These are phyloP conservation scores for Aspergillus tamarii DNA, from an alignment of 2,329 filamentous ascomycete genomes.

Conservation along the genomic window DNA sequence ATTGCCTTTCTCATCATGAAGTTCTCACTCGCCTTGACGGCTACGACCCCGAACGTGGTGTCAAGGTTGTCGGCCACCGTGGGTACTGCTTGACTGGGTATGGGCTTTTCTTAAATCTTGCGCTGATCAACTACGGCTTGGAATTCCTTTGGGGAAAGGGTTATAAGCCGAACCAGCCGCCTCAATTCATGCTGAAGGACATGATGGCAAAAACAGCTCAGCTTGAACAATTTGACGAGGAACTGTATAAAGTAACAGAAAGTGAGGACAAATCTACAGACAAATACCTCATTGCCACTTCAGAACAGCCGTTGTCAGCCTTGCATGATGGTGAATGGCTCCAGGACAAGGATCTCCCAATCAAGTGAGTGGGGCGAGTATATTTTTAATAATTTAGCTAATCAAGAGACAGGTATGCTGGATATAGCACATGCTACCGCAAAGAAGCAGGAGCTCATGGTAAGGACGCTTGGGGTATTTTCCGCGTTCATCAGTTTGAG, in stretches of 20 bases:
- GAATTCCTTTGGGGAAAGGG: conserved; percentile 83
- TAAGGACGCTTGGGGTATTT: conserved; percentile 95
- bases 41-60: conserved; percentile 89
- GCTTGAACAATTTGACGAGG: conserved; percentile 95
- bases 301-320: conserved; percentile 91
- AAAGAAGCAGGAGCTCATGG: conserved; percentile 92
- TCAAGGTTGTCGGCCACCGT: conserved; percentile 91
- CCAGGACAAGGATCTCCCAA: conserved; percentile 78
- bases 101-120: conserved; percentile 89
- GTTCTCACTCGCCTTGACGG: conserved; percentile 85
- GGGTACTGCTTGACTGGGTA: conserved; percentile 91
- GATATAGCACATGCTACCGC: conserved; percentile 93
- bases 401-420: conserved; percentile 63
- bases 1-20: conserved; percentile 89
- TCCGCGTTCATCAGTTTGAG: conserved; percentile 97
- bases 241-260: conserved; percentile 91
- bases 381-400: conserved; percentile 7
- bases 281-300: conserved; percentile 82
- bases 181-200: conserved; percentile 92
- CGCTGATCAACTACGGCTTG: conserved; percentile 91
- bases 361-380: conserved; percentile 63
- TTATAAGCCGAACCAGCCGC: conserved; percentile 81
- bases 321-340: conserved; percentile 96
- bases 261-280: conserved; percentile 84
- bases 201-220: conserved; percentile 99